These are phyloP conservation scores for Penicillium bialowiezense DNA, from an alignment of 495 filamentous ascomycete species.

Conservation along the genomic window DNA sequence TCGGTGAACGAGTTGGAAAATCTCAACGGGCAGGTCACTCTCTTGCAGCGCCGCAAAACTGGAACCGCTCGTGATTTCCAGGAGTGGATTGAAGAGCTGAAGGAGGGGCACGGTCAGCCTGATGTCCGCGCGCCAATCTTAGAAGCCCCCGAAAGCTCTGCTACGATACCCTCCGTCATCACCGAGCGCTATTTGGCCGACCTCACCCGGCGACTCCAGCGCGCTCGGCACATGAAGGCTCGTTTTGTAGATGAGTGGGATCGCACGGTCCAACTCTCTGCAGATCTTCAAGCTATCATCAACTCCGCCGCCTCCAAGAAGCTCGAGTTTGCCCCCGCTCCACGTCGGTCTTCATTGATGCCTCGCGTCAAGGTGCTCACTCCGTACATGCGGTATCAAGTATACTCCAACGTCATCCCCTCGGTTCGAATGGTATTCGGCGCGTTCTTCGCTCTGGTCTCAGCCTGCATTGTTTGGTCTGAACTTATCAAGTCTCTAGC, in stretches of 20 bases:
- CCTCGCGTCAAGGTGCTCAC: conserved; percentile 60
- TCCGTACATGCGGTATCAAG: conserved; percentile 78
- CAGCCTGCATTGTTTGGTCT: conserved; percentile 83
- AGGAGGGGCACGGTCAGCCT: conserved; percentile 67
- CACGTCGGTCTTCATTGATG: conserved; percentile 55
- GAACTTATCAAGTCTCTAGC: conserved; percentile 78
- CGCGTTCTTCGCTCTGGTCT: conserved; percentile 66
- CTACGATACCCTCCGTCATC: conserved; percentile 69
- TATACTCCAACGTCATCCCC: conserved; percentile 70
- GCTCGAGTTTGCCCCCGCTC: conserved; percentile 65
- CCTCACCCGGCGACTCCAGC: conserved; percentile 72
- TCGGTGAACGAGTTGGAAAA: conserved; percentile 77
- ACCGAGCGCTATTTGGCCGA: conserved; percentile 93
- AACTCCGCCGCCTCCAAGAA: conserved; percentile 79
- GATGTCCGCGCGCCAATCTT: conserved; percentile 56
- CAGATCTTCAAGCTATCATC: conserved; percentile 74
- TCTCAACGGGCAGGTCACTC: conserved; percentile 72
- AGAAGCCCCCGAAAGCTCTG: conserved; percentile 30
- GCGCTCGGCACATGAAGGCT: conserved; percentile 76
- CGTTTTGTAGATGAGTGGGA: conserved; percentile 88
- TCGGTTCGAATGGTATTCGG: conserved; percentile 59
- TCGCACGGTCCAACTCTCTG: conserved; percentile 66
- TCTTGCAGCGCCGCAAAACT: conserved; percentile 76
- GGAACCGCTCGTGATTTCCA: conserved; percentile 78
- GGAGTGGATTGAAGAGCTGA: conserved; percentile 93